Evolutionary conservation across 441 rosid genomes (phyloP), one percentile per base, ranked within the genome.

Genomic region (Erodium chrysanthum): DNA sequence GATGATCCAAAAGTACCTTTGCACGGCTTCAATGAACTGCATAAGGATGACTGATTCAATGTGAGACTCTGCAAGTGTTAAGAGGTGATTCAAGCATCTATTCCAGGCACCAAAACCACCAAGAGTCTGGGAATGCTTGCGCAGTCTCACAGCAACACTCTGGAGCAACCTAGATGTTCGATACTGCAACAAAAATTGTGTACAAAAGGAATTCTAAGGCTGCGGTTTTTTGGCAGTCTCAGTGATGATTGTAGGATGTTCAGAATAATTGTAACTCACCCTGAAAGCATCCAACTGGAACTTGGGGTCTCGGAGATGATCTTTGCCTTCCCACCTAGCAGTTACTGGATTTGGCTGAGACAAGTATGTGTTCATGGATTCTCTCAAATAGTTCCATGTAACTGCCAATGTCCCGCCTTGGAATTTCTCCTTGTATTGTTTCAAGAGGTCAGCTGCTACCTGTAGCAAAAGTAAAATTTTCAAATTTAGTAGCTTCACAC

Each of bases 51-150:
- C 96, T 9, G 99, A 81, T 80, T 94, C 99, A 17, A 94, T 86
- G 74, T 91, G 97, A 68, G 99, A 91, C 75, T 94, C 99, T 76
- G 96, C 94, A 5, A 94, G 97, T 4, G 90, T 91, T 61, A 94
- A 85, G 50, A 94, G 96, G 86, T 94, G 99, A 82, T 94, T 94
- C 80, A 94, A 85, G 86, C 97, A 94, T 74, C 99, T 79, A 74
- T 94, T 94, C 99, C 99, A 94, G 31, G 99, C 96, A 69, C 97
- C 97, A 66, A 94, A 94, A 61, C 76, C 68, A 18, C 97, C 99
- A 7, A 89, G 94, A 58, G 83, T 85, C 81, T 86, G 86, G 14
- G 83, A 54, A 78, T 94, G 97, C 83, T 91, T 94, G 22, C 77
- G 85, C 58, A 94, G 86, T 73, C 98, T 81, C 67, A 82, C 80